Evolutionary conservation across 352 stramenopile species (phyloP), one percentile per base, ranked within the genome.

Genomic region (Pythium rhizo-oryzae): DNA sequence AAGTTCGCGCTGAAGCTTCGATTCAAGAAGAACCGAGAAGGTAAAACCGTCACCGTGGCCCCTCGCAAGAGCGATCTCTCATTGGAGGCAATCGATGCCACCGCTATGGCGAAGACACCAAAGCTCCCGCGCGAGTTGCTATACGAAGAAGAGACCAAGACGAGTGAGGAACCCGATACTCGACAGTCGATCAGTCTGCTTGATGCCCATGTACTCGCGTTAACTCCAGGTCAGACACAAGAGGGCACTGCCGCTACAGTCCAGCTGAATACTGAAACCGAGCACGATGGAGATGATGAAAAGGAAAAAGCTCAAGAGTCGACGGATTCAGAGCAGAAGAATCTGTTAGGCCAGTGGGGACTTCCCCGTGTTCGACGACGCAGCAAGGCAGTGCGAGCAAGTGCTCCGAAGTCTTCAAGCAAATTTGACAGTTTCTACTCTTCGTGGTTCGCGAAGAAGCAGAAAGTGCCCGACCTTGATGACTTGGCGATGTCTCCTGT

Each of bases 381-480:
- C 21, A 78, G 73, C 50, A 78, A 75, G 46, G 87, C 80, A 61
- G 65, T 69, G 13, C 71, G 76, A 57, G 71, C 75, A 15, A 86
- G 70, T 0, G 87, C 74, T 21, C 68, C 77, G 57, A 74, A 77
- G 44, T 82, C 73, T 21, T 69, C 77, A 23, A 75, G 67, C 16
- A 80, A 89, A 55, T 89, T 91, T 62, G 82, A 90, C 60, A 85
- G 62, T 30, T 90, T 93, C 70, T 91, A 93, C 73, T 81, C 80
- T 33, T 90, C 81, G 11, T 91, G 79, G 83, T 91, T 87, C 64
- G 82, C 78, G 0, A 84, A 84, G 51, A 93, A 86, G 74, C 68
- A 76, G 6, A 72, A 66, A 24, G 15, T 28, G 15, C 51, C 35
- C 8, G 24, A 25, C 11, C 16, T 63, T 41, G 57, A 63, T 8